These are phyloP conservation scores for Cyclotella atomus DNA, from an alignment of 108 stramenopile species.

Conservation along the genomic window DNA sequence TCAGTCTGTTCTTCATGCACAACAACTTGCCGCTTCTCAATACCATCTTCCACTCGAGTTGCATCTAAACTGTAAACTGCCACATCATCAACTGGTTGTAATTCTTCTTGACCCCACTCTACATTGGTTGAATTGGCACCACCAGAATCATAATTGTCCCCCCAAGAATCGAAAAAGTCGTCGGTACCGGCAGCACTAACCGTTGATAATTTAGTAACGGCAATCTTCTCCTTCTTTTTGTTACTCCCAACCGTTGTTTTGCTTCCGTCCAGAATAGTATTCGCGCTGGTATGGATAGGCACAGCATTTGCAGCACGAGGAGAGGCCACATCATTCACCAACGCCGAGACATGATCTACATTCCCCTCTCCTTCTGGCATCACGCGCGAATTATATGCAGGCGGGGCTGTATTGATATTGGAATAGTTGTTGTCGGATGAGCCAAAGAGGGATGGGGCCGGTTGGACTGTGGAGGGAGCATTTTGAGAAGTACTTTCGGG, in stretches of 20 bases:
- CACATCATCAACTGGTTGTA: neutral
- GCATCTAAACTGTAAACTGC: neutral
- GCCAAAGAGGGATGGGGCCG: neutral
- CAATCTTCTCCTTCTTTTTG: neutral
- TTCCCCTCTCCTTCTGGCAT: constrained; percentile 1
- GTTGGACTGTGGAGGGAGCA: neutral
- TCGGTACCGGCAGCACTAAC: neutral
- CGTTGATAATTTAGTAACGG: constrained; percentile 7
- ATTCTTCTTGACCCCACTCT: neutral
- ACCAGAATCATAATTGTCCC: neutral
- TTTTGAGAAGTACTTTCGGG: constrained; percentile 11
- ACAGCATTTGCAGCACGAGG: constrained; percentile 3
- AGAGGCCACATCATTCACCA: constrained; percentile 12
- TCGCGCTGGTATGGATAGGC: neutral
- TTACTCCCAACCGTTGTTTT: neutral
- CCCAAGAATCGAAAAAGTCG: constrained; percentile 20
- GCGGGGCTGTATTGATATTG: constrained; percentile 1
- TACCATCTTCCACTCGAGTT: too few relatives aligned
- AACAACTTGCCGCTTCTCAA: too few relatives aligned
- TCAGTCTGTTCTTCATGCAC: neutral
- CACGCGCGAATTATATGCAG: neutral
- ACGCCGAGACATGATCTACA: neutral
- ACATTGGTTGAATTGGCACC: neutral
- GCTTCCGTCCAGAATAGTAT: neutral
- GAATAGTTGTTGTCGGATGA: neutral